Evolutionary conservation across 2,329 filamentous ascomycete species (phyloP).

Genomic region (Didymella arachidicola): DNA sequence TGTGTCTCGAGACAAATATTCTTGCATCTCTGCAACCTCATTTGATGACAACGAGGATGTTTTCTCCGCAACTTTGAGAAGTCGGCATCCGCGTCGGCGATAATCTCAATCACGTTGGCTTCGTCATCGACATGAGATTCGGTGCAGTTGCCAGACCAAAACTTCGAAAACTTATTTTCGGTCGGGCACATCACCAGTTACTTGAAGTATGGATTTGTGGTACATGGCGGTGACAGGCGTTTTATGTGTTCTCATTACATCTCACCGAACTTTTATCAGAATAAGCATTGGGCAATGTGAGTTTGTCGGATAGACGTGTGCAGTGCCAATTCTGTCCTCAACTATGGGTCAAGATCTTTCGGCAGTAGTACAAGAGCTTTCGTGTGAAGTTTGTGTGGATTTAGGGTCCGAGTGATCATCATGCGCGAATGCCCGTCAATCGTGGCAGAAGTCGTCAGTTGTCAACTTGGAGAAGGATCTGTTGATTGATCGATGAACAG

Average conservation of each 20-base stretch:
- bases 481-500: background rate
- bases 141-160: background rate
- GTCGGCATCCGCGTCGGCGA: background rate
- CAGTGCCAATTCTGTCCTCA: background rate
- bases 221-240: background rate
- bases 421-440: background rate
- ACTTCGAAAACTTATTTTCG: background rate
- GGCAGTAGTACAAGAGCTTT: background rate
- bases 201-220: background rate
- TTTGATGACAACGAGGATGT: background rate
- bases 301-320: background rate
- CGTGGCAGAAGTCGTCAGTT: background rate
- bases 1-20: background rate
- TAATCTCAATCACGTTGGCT: background rate
- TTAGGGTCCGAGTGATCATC: background rate
- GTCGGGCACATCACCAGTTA: background rate
- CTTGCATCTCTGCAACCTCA: background rate
- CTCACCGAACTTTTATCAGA: background rate
- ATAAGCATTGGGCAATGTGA: background rate
- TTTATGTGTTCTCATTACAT: background rate
- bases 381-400: background rate
- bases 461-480: background rate
- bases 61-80: background rate
- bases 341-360: background rate
- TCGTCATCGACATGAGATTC: slow-evolving; percentile 7